Percentiles rank a stretch among this genome's conserved stretches.
Conservation (phyloP, 208 protist genomes). For the Crithidia bombi region DNA sequence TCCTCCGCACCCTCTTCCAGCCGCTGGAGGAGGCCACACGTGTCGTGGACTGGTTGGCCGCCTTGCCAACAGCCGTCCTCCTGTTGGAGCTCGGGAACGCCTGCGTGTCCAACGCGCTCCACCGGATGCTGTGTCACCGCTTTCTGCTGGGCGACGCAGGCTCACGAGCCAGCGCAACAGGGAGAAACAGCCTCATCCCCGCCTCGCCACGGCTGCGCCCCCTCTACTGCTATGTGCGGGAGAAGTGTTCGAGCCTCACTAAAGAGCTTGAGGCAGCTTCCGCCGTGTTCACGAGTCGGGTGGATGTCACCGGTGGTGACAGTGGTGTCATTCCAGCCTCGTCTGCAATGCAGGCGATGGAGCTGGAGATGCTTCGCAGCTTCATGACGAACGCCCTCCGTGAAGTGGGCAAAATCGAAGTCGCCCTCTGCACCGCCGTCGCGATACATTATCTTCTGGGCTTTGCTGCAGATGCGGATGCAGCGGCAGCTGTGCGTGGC, state of each 20-base stretch:
- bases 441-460: constrained; percentile 62
- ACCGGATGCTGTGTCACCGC: constrained; percentile 72
- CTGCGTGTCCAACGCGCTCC: constrained; percentile 59
- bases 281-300: constrained; percentile 22
- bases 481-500: constrained; percentile 19
- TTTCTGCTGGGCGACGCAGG: constrained; percentile 38
- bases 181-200: not conserved
- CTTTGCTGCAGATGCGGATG: constrained; percentile 18
- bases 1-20: constrained; percentile 50
- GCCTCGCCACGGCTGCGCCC: constrained; percentile 23
- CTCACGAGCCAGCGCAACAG: not conserved
- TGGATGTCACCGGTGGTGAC: not conserved
- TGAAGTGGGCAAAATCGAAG: constrained; percentile 67
- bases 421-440: constrained; percentile 50
- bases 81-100: constrained; percentile 64
- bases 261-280: constrained; percentile 44
- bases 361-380: constrained; percentile 45
- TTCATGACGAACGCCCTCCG: constrained; percentile 48
- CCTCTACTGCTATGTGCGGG: constrained; percentile 43
- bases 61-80: constrained; percentile 34
- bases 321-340: not conserved
- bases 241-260: constrained; percentile 40
- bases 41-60: constrained; percentile 64
- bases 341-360: constrained; percentile 26
- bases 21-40: constrained; percentile 47